Percentiles rank a stretch among this genome's conserved stretches.
phyloP scores from a whole-genome alignment of 2,329 filamentous ascomycete species.

The Ophiostoma sp. region DNA sequence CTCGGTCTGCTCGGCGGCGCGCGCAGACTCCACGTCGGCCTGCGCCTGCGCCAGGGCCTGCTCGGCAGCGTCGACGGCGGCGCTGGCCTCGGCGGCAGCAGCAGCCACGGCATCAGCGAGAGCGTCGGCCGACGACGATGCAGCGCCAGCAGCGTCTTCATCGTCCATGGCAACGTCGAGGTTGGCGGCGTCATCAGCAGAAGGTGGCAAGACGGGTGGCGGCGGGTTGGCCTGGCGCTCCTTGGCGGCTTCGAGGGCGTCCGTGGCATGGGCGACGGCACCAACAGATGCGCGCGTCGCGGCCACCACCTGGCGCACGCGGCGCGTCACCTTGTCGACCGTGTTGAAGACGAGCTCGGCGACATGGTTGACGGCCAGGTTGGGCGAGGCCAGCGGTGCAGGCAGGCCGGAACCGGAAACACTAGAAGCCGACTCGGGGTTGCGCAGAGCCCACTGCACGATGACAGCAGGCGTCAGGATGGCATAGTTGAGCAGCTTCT shows the following conservation, averaged over 20 bases:
- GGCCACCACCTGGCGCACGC: constrained; percentile 72
- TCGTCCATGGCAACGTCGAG: constrained; percentile 39
- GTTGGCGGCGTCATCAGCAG: constrained; percentile 30
- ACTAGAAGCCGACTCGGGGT: background rate
- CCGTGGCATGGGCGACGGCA: constrained; percentile 32
- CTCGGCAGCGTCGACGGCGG: constrained; percentile 25
- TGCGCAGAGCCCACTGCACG: constrained; percentile 76
- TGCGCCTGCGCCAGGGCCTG: constrained; percentile 34
- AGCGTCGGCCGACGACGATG: constrained; percentile 29
- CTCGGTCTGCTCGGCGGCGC: constrained; percentile 65
- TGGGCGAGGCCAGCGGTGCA: constrained; percentile 38
- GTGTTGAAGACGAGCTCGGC: constrained; percentile 90
- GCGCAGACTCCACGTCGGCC: constrained; percentile 36
- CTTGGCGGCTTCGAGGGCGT: constrained; percentile 34
- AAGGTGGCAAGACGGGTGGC: constrained; percentile 11
- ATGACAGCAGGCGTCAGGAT: constrained; percentile 83
- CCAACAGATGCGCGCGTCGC: constrained; percentile 28
- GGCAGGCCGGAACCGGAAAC: background rate
- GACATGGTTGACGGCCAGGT: constrained; percentile 66
- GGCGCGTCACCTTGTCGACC: constrained; percentile 81
- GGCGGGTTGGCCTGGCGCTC: constrained; percentile 38
- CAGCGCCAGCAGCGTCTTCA: constrained; percentile 21
- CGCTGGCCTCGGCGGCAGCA: constrained; percentile 24
- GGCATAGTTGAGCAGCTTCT: constrained; percentile 95
- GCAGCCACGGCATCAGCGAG: constrained; percentile 37